Evolutionary conservation across 1,284 basidiomycete genomes (phyloP).

Genomic region (Ganoderma meredithae): DNA sequence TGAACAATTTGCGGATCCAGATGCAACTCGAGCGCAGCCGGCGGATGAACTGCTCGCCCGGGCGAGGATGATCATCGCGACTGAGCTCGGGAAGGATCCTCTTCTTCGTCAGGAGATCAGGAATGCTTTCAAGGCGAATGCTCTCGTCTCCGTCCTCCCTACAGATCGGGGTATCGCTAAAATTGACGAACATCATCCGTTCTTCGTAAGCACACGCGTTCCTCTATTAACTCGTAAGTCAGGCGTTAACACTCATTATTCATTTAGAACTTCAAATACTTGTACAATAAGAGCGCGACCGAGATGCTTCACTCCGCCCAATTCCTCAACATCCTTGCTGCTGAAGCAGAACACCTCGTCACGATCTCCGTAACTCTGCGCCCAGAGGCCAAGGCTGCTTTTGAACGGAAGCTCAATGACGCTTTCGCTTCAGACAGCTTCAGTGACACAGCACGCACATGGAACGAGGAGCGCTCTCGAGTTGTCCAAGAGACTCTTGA

Average conservation of each 20-base stretch:
- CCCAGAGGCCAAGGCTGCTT: conserved; percentile 64
- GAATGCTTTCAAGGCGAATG: conserved; percentile 79
- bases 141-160: conserved; percentile 84
- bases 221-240: not conserved
- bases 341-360: conserved; percentile 90
- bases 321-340: conserved; percentile 91
- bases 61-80: conserved; percentile 87
- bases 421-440: conserved; percentile 89
- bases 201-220: conserved; percentile 70
- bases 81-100: conserved; percentile 95
- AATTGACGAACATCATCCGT: conserved; percentile 91
- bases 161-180: conserved; percentile 92
- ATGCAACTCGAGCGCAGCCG: conserved; percentile 60
- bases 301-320: conserved; percentile 80
- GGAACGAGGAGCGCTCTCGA: conserved; percentile 89
- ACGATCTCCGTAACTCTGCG: conserved; percentile 79
- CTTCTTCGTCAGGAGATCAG: conserved; percentile 85
- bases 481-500: conserved; percentile 84
- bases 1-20: conserved; percentile 79
- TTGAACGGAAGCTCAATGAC: conserved; percentile 80
- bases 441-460: conserved; percentile 86
- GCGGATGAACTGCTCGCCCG: conserved; percentile 73
- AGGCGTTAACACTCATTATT: not conserved
- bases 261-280: conserved; percentile 92
- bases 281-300: conserved; percentile 82